Conservation (phyloP, 441 rosid species). For the Erodium moschatum region DNA sequence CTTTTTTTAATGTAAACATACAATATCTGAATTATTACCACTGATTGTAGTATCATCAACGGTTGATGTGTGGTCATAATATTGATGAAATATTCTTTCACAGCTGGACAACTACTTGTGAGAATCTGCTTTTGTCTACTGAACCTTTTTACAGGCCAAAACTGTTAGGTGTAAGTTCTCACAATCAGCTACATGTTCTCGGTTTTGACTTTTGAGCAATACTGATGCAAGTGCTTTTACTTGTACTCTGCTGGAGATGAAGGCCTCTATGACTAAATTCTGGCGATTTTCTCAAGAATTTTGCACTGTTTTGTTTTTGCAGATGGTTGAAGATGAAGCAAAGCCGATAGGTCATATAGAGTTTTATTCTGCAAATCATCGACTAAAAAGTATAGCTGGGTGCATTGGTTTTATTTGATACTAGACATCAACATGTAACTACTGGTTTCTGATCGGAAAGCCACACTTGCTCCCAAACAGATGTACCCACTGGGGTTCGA, state of each 20-base stretch:
- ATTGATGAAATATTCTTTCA: constrained; percentile 19
- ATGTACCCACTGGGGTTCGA: too few species aligned
- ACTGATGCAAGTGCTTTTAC: constrained; percentile 13
- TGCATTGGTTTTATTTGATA: not conserved
- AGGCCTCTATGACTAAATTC: constrained; percentile 41
- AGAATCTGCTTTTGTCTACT: constrained; percentile 39
- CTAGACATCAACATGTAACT: not conserved
- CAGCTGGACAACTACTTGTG: constrained; percentile 51
- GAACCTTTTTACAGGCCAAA: constrained; percentile 16
- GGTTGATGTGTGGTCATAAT: not conserved
- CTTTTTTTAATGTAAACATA: too few species aligned
- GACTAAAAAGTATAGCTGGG: constrained; percentile 16
- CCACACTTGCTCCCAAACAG: too few species aligned
- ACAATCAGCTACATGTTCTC: not conserved
- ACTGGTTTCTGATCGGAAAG: not conserved
- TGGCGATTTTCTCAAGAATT: constrained; percentile 1
- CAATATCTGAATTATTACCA: not conserved
- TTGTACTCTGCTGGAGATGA: constrained; percentile 42
- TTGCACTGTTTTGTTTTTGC: constrained; percentile 23
- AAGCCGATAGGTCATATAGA: constrained; percentile 4
- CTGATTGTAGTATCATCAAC: not conserved
- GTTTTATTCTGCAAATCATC: constrained; percentile 10
- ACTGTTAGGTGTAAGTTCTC: constrained; percentile 40
- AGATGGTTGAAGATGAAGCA: constrained; percentile 20
- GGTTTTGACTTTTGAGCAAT: not conserved